Conservation (phyloP, 2,329 filamentous ascomycete species). For the Ophiostoma perfectum region DNA sequence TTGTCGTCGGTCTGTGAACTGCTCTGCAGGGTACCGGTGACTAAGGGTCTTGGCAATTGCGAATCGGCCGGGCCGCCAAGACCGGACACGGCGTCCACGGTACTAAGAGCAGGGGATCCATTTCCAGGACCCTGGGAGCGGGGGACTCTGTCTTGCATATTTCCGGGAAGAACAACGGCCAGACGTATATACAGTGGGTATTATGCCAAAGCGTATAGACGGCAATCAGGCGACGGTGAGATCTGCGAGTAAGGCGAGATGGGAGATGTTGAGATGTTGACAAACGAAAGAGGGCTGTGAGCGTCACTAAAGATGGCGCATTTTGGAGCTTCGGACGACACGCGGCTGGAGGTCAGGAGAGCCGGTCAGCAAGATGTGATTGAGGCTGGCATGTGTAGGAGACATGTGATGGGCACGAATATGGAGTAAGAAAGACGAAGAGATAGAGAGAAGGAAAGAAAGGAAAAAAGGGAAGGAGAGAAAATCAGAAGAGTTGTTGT, state of each 20-base stretch:
- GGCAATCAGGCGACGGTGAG: not conserved
- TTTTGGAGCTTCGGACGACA: slow-evolving; percentile 2
- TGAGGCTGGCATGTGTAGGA: not conserved
- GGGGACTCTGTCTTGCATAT: not conserved
- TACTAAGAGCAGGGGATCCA: not conserved
- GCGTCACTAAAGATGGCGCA: slow-evolving; percentile 9
- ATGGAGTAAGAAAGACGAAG: not conserved
- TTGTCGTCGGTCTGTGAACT: not conserved
- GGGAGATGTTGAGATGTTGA: not conserved
- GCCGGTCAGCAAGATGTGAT: not conserved
- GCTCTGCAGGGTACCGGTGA: not conserved
- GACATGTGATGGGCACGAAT: not conserved
- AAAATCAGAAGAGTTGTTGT: not conserved
- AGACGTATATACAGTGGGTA: not conserved
- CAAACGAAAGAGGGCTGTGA: not conserved
- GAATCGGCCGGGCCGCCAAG: slow-evolving; percentile 5
- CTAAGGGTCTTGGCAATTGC: slow-evolving; percentile 16
- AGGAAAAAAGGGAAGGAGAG: not conserved
- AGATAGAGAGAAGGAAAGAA: not conserved
- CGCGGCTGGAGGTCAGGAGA: not conserved
- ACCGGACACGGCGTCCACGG: slow-evolving; percentile 5
- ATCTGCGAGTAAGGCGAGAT: not conserved
- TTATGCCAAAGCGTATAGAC: not conserved
- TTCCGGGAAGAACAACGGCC: not conserved
- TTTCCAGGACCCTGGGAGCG: not conserved